Percentiles rank a stretch among this genome's conserved stretches.
Conservation (phyloP, 2,329 filamentous ascomycete species). For the Lanzia echinophila region DNA sequence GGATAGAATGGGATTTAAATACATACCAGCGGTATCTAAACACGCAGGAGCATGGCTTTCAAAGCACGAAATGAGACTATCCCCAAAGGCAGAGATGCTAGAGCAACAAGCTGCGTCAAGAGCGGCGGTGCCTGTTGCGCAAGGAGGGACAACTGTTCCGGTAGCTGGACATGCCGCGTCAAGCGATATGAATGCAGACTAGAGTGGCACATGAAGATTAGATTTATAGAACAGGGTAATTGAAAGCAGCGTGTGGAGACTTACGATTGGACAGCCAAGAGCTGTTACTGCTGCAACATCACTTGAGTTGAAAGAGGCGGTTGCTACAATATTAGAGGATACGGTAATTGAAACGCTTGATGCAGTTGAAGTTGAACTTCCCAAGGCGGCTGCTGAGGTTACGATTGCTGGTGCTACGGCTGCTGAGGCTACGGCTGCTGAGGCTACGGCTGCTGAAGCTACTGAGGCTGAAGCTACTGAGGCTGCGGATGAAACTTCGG, state of each 20-base stretch:
- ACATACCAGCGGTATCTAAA: conserved; percentile 1
- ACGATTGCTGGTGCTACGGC: too few relatives aligned
- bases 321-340: not conserved
- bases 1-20: too few relatives aligned
- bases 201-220: not conserved
- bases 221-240: not conserved
- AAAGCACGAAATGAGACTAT: not conserved
- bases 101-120: not conserved
- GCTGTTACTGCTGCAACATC: not conserved
- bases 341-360: too few relatives aligned
- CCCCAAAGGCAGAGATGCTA: not conserved
- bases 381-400: too few relatives aligned
- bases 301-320: not conserved
- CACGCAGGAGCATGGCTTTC: not conserved
- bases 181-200: conserved; percentile 8
- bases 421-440: too few relatives aligned
- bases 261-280: conserved; percentile 6
- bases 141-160: not conserved
- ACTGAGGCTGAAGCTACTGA: too few relatives aligned
- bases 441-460: too few relatives aligned
- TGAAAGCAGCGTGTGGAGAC: not conserved
- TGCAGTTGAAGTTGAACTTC: too few relatives aligned
- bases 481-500: too few relatives aligned
- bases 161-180: conserved; percentile 4
- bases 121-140: not conserved